Base-by-base conservation (phyloP, 2,329 filamentous ascomycete species). In the Colletotrichum simmondsii region DNA sequence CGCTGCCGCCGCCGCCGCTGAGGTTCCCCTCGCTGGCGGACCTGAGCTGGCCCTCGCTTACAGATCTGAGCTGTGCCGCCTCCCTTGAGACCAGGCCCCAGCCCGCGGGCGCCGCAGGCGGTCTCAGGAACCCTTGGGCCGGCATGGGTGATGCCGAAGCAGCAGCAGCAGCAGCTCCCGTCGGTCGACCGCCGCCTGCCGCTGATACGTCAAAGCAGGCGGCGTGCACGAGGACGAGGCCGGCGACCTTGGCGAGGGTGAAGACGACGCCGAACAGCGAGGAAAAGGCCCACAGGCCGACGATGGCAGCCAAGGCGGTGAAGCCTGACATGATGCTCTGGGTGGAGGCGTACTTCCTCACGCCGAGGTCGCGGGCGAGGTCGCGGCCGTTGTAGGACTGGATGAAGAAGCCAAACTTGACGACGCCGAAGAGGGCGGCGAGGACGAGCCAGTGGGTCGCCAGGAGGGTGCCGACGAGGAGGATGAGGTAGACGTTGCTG, bases 341-440 rank as follows among this genome's bases (percentile, higher is more conserved):
- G 8, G 58, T 65, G 12, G 71, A 73, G 49, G 71, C 56, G 67
- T 73, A 73, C 12, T 61, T 65, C 4, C 71, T 46, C 32, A 73
- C 71, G 66, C 71, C 71, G 19, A 73, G 71, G 60, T 73, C 71
- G 14, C 71, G 71, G 61, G 71, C 71, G 24, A 73, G 62, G 49
- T 73, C 71, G 46, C 71, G 71, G 49, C 71, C 71, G 24, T 73
- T 70, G 71, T 73, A 65, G 11, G 66, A 61, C 56, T 73, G 71
- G 46, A 73, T 58, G 56, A 73, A 71, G 46, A 73, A 61, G 54
- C 71, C 71, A 37, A 56, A 28, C 35, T 73, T 73, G 60, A 73
- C 60, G 56, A 73, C 66, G 61, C 54, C 71, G 56, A 73, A 73
- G 42, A 73, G 32, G 42, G 71, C 60, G 35, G 66, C 66, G 32